Conservation (phyloP, 2,329 filamentous ascomycete species). For the Pseudogymnoascus sp. region DNA sequence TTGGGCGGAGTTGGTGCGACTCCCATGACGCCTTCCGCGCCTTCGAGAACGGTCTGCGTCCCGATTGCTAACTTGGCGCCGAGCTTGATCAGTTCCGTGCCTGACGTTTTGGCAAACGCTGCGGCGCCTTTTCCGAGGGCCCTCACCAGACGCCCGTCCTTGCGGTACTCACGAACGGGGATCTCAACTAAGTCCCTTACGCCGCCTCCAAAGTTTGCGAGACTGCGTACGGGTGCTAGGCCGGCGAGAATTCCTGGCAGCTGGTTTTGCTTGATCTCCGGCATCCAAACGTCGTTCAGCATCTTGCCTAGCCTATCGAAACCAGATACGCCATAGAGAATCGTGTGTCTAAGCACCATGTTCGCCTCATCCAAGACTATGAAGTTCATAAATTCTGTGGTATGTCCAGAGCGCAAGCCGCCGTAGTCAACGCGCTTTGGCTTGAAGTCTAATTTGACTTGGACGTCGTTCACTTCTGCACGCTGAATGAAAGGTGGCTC, state of each 20-base stretch:
- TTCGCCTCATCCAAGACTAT: slow-evolving; percentile 83
- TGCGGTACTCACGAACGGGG: slow-evolving; percentile 85
- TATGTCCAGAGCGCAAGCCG: slow-evolving; percentile 83
- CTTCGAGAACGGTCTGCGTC: slow-evolving; percentile 86
- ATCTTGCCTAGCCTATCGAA: slow-evolving; percentile 86
- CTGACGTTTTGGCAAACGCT: slow-evolving; percentile 87
- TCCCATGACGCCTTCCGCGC: slow-evolving; percentile 70
- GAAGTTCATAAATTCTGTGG: slow-evolving; percentile 98
- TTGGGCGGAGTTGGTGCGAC: slow-evolving; percentile 20
- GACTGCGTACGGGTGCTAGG: slow-evolving; percentile 77
- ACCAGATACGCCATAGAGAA: slow-evolving; percentile 84
- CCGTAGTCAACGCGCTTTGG: slow-evolving; percentile 96
- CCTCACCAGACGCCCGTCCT: slow-evolving; percentile 85
- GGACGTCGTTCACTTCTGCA: slow-evolving; percentile 76
- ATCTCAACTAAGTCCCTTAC: slow-evolving; percentile 81
- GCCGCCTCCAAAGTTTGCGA: slow-evolving; percentile 86
- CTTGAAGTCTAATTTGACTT: slow-evolving; percentile 89
- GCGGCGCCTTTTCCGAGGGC: slow-evolving; percentile 86
- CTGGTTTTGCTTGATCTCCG: slow-evolving; percentile 83
- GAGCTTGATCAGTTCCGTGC: slow-evolving; percentile 86
- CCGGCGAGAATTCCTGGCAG: slow-evolving; percentile 83
- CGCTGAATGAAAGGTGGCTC: slow-evolving; percentile 84
- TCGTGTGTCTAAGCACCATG: slow-evolving; percentile 78
- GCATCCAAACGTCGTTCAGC: slow-evolving; percentile 94
- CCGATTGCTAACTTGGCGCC: slow-evolving; percentile 92